These are phyloP conservation scores for Tricholoma bakamatsutake DNA, from an alignment of 768 basidiomycete species.

Conservation along the genomic window DNA sequence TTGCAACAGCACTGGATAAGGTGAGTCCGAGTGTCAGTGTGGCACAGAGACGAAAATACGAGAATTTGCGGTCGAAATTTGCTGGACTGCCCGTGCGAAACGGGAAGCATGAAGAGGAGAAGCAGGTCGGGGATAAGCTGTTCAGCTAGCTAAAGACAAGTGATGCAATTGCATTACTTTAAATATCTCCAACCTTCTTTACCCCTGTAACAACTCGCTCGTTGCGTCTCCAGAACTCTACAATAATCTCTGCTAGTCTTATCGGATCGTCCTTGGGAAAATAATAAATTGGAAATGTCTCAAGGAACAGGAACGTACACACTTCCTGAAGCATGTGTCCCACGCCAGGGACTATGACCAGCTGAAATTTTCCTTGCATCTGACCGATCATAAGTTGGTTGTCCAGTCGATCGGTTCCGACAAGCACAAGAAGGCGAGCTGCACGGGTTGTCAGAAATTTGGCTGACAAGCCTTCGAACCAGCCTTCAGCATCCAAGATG, in stretches of 20 bases:
- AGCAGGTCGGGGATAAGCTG: constrained; percentile 22
- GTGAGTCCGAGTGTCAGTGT: constrained; percentile 82
- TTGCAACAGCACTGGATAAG: constrained; percentile 68
- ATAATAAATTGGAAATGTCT: neutral
- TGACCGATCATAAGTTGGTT: constrained; percentile 93
- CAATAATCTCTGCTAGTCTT: constrained; percentile 69
- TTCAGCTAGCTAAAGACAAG: neutral
- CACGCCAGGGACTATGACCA: constrained; percentile 79
- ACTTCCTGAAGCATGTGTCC: constrained; percentile 97
- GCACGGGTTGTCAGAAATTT: constrained; percentile 73
- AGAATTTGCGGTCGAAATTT: constrained; percentile 74
- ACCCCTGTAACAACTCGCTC: constrained; percentile 61
- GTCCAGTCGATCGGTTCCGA: constrained; percentile 90
- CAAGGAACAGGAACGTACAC: constrained; percentile 16
- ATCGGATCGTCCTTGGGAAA: constrained; percentile 77
- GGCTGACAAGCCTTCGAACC: constrained; percentile 83
- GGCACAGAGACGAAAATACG: constrained; percentile 79
- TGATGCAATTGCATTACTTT: constrained; percentile 1
- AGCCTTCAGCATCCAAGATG: constrained; percentile 44
- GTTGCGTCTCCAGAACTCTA: constrained; percentile 91
- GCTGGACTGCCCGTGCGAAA: constrained; percentile 64
- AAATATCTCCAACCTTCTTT: constrained; percentile 46
- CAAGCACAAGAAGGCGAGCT: constrained; percentile 84
- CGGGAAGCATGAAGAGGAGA: constrained; percentile 38
- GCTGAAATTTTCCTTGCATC: constrained; percentile 96